Base-by-base conservation (phyloP, 1,139 yeast genomes). In the Debaryomyces coudertii region DNA sequence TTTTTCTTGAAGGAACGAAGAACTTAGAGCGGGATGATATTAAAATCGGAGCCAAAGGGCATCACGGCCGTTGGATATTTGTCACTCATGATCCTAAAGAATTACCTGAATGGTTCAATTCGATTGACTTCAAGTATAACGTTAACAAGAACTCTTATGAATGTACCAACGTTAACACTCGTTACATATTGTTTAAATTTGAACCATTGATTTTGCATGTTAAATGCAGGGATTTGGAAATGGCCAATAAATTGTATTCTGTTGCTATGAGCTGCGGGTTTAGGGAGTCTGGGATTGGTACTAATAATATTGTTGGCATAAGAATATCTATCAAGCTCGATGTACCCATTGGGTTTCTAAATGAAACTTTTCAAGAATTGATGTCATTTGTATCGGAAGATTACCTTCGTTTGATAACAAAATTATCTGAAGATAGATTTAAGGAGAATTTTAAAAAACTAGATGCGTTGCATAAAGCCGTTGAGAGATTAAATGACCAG, bases 121-220 rank as follows among this genome's bases (percentile, higher is more conserved):
- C 54, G 1, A 54, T 70, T 9, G 60, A 60, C 6, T 70, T 71
- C 58, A 49, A 52, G 23, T 63, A 60, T 42, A 46, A 47, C 5
- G 40, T 49, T 1, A 42, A 46, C 2, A 47, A 45, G 9, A 44
- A 42, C n/a, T 22, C 37, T 9, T 22, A 37, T 4, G 34, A 33
- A 4, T 50, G 54, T 7, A 42, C 47, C 2, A 52, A 49, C 23
- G 53, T 45, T 12, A 47, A 53, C 15, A 69, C 80, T 2, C 68
- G 95, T 42, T 82, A 76, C 50, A 76, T 89, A 8, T 70, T 88
- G 36, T 89, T 72, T 70, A 90, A 89, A 60, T 89, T 84, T 54
- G 97, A 89, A 62, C 95, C 97, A 1, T 76, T 89, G 61, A 89
- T 89, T 43, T 66, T 89, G 40, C 97, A 89, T 62, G 90, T 90